Evolutionary conservation across 805 yeast species (phyloP), one percentile per base, ranked within the genome.

Genomic region (Candida coleopterorum): DNA sequence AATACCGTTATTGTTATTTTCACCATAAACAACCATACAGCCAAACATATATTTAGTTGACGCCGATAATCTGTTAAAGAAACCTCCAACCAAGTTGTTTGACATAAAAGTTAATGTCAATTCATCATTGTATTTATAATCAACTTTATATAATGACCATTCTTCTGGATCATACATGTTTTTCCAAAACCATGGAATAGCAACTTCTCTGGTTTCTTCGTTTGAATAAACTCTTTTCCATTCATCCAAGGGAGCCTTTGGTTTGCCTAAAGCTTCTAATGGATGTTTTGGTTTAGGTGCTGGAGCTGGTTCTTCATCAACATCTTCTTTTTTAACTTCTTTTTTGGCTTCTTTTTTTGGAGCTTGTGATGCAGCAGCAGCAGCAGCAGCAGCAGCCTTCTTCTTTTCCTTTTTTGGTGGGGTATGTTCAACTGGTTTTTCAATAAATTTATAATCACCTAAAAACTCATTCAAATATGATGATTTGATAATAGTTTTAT

Each of bases 151-250:
- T 55, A 90, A 65, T 39, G 97, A 89, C 87, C 89, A 90, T 70
- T 90, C 97, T 48, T 79, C 74, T 48, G 93, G 79, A 72, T 90
- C 82, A 76, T 74, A 90, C 73, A 84, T 81, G 64, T 83, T 84
- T 49, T 70, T 59, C 96, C 96, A 93, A 89, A 90, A 93, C 89
- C 90, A 93, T 63, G 97, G 97, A 52, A 90, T 74, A 49, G 97
- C 95, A 50, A 68, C 79, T 62, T 79, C 81, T 72, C 97, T 85
- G 62, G 97, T 90, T 57, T 93, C 97, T 72, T 87, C 90, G 77
- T 90, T 93, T 47, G 97, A 88, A 82, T 93, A 90, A 49, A 70
- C 70, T 74, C 96, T 84, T 80, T 93, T 93, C 94, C 96, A 89
- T 68, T 86, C 93, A 60, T 90, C 97, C 46, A 90, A 55, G 44